Conservation (phyloP, 306 rosid species). For the Cajanus cajan region DNA sequence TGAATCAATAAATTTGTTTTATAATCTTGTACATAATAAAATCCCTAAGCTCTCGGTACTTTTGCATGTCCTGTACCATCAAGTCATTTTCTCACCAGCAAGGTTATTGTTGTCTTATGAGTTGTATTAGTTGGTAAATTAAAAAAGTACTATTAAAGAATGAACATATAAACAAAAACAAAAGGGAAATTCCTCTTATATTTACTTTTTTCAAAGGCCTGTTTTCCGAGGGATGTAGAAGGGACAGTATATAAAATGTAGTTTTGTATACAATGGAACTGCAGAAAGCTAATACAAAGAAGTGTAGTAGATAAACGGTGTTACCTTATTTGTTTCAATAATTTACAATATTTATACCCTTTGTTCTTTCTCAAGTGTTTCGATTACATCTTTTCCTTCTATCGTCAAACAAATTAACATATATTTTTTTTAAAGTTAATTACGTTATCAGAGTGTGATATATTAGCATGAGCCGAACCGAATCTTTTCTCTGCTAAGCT, state of each 20-base stretch:
- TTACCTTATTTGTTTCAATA: background rate
- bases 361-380: background rate
- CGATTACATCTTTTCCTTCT: background rate
- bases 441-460: background rate
- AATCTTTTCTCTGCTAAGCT: background rate
- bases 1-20: constrained; percentile 12
- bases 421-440: background rate
- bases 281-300: background rate
- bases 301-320: background rate
- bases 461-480: background rate
- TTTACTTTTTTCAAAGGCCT: background rate
- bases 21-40: constrained; percentile 15
- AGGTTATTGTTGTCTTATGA: constrained; percentile 36
- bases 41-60: constrained; percentile 24
- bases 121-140: constrained; percentile 19
- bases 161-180: background rate
- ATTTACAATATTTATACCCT: background rate
- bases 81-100: constrained; percentile 38
- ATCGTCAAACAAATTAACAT: background rate
- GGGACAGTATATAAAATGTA: background rate
- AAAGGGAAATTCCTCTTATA: background rate
- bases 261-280: background rate
- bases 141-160: background rate
- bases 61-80: constrained; percentile 28
- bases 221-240: background rate